Conservation (phyloP, 2,329 filamentous ascomycete species). For the Periconia macrospinosa region DNA sequence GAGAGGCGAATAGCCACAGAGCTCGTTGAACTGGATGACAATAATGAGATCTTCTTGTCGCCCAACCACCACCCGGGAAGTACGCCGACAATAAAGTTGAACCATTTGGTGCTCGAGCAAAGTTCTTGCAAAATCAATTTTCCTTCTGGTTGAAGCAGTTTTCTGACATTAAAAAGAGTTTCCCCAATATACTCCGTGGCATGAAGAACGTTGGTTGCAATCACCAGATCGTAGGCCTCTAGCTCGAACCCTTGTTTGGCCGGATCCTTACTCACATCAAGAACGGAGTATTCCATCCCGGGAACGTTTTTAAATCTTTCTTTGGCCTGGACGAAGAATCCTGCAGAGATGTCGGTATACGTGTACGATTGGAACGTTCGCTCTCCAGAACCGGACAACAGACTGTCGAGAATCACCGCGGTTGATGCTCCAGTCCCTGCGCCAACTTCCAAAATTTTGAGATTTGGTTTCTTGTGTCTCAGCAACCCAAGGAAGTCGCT, state of each 20-base stretch:
- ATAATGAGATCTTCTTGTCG: conserved; percentile 4
- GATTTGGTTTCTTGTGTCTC: conserved; percentile 39
- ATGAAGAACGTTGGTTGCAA: conserved; percentile 19
- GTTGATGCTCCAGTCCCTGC: conserved; percentile 1
- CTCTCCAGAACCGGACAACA: background rate
- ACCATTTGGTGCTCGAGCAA: conserved; percentile 1
- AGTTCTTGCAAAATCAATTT: conserved; percentile 50
- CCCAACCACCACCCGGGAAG: conserved; percentile 19
- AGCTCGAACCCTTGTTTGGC: conserved; percentile 10
- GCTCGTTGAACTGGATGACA: too few relatives aligned
- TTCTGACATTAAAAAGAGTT: conserved; percentile 23
- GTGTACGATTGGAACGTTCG: conserved; percentile 15
- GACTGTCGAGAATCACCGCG: background rate
- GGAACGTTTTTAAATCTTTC: background rate
- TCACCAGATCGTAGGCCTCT: conserved; percentile 18
- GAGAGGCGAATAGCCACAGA: too few relatives aligned
- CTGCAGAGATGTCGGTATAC: conserved; percentile 17
- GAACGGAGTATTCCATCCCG: conserved; percentile 4
- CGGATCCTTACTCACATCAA: conserved; percentile 19
- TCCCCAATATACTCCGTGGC: conserved; percentile 9
- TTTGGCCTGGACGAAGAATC: conserved; percentile 8
- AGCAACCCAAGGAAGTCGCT: conserved; percentile 19
- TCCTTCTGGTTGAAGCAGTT: conserved; percentile 45
- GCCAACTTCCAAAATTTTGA: conserved; percentile 22
- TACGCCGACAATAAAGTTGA: conserved; percentile 7